These are phyloP conservation scores for Botrytis sinoallii DNA, from an alignment of 2,329 filamentous ascomycete species.

Conservation along the genomic window DNA sequence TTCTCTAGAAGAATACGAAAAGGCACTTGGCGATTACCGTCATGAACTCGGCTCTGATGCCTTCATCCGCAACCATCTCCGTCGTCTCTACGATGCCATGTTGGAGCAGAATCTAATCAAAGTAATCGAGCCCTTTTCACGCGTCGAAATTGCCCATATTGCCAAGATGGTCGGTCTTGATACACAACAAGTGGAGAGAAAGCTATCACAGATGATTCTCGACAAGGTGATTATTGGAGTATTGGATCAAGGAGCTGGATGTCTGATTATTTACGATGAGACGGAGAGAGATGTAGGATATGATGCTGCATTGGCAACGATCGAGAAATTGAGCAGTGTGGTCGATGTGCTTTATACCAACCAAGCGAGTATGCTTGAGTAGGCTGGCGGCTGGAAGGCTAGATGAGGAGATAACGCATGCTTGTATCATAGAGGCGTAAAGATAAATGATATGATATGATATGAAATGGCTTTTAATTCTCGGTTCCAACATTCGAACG, in stretches of 20 bases:
- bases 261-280: conserved; percentile 96
- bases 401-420: conserved; percentile 21
- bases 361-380: conserved; percentile 94
- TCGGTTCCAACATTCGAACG: too few species aligned
- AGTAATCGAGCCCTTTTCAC: conserved; percentile 97
- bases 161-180: conserved; percentile 97
- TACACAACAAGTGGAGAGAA: conserved; percentile 94
- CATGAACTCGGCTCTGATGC: conserved; percentile 91
- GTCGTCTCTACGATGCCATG: conserved; percentile 96
- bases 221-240: conserved; percentile 99
- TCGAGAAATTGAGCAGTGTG: conserved; percentile 95
- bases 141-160: conserved; percentile 94
- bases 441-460: conserved; percentile 16
- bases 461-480: conserved; percentile 8
- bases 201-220: conserved; percentile 98
- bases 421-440: conserved; percentile 36
- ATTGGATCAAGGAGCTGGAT: conserved; percentile 94
- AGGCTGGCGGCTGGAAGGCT: conserved; percentile 34
- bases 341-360: conserved; percentile 98
- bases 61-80: conserved; percentile 96
- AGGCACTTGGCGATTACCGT: conserved; percentile 82
- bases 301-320: conserved; percentile 88
- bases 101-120: conserved; percentile 99
- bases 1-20: conserved; percentile 95
- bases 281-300: conserved; percentile 90